These are phyloP conservation scores for Tulasnella sp. DNA, from an alignment of 768 basidiomycete genomes.

Conservation along the genomic window DNA sequence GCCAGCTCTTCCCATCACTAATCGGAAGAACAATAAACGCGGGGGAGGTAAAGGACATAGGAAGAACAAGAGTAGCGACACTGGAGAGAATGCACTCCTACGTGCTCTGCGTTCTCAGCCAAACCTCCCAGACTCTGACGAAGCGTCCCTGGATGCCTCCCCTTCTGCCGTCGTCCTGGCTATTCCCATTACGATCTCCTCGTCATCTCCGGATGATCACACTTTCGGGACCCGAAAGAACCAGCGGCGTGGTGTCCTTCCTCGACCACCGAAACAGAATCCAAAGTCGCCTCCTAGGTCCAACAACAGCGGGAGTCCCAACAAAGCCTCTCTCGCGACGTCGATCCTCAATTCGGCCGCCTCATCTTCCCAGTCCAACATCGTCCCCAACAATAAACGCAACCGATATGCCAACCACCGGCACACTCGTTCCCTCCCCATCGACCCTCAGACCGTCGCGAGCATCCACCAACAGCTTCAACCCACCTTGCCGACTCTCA, in stretches of 20 bases:
- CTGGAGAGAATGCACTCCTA: not conserved
- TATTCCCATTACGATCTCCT: not conserved
- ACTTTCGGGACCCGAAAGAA: not conserved
- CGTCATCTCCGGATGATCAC: not conserved
- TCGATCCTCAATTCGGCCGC: not conserved
- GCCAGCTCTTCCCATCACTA: not conserved
- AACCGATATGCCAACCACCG: slow-evolving; percentile 4
- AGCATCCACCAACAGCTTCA: not conserved
- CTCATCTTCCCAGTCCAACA: not conserved
- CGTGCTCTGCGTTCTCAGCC: not conserved
- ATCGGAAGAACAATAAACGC: slow-evolving; percentile 8
- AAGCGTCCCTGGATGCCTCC: not conserved
- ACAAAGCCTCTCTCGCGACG: not conserved
- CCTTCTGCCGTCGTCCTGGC: not conserved
- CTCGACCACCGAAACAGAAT: not conserved
- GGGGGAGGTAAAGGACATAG: not conserved
- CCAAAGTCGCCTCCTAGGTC: not conserved
- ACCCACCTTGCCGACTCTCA: not conserved
- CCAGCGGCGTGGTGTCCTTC: slow-evolving; percentile 2
- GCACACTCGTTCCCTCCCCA: slow-evolving; percentile 13
- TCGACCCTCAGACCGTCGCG: not conserved
- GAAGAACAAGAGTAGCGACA: not conserved
- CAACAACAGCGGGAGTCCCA: not conserved
- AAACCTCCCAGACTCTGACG: not conserved
- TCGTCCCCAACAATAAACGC: not conserved